phyloP scores from a whole-genome alignment of 1,139 yeast genomes.

The Debaryomyces robertsiae region DNA sequence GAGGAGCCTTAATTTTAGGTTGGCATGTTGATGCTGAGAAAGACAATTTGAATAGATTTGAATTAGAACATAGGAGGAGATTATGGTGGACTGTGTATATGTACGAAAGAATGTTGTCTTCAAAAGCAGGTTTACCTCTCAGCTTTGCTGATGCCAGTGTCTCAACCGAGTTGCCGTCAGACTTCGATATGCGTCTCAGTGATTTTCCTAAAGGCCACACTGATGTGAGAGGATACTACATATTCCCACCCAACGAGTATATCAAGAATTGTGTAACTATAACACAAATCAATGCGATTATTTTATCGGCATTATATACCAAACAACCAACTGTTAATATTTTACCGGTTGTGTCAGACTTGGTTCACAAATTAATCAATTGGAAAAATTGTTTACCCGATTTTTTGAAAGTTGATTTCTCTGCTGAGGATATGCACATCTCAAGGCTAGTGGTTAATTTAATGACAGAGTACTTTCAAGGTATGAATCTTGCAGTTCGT shows the following conservation, averaged over 20 bases:
- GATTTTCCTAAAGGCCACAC: constrained; percentile 58
- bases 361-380: constrained; percentile 66
- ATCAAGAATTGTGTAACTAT: constrained; percentile 79
- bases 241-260: constrained; percentile 80
- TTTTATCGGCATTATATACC: constrained; percentile 71
- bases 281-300: constrained; percentile 77
- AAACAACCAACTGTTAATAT: constrained; percentile 75
- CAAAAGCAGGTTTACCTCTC: constrained; percentile 82
- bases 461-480: constrained; percentile 86
- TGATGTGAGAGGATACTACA: constrained; percentile 56
- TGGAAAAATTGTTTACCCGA: constrained; percentile 74
- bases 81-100: constrained; percentile 93
- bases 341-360: constrained; percentile 69
- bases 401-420: constrained; percentile 65
- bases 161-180: constrained; percentile 73
- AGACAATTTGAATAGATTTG: constrained; percentile 61
- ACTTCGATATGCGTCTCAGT: constrained; percentile 57
- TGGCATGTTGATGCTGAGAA: constrained; percentile 84
- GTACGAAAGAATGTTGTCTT: constrained; percentile 83
- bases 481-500: constrained; percentile 78
- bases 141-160: constrained; percentile 80
- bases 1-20: constrained; percentile 75
- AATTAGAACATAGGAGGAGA: constrained; percentile 77
- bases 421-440: constrained; percentile 55
- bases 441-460: constrained; percentile 73